Evolutionary conservation across 768 basidiomycete species (phyloP).

Genomic region (Mycena indigotica): DNA sequence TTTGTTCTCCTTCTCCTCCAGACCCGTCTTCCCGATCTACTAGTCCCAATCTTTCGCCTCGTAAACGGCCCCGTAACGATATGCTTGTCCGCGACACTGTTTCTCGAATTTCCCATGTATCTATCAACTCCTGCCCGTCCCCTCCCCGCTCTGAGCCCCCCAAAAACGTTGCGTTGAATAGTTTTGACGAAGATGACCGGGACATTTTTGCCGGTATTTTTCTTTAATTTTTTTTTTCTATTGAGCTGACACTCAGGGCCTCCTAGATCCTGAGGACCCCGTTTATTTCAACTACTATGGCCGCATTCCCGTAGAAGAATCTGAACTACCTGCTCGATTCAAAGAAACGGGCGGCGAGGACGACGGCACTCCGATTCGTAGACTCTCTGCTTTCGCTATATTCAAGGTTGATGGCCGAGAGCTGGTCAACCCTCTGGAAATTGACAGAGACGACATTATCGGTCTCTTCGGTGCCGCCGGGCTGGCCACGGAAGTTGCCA

Average conservation of each 20-base stretch:
- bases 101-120: conserved; percentile 7
- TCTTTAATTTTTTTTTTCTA: not conserved
- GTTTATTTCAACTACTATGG: not conserved
- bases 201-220: not conserved
- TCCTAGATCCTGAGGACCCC: not conserved
- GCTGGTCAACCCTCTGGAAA: not conserved
- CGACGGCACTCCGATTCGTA: conserved; percentile 55
- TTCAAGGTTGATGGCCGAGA: conserved; percentile 38
- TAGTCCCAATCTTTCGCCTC: conserved; percentile 12
- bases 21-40: not conserved
- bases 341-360: conserved; percentile 30
- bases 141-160: not conserved
- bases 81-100: conserved; percentile 3
- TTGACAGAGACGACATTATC: not conserved
- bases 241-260: not conserved
- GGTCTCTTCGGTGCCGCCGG: not conserved
- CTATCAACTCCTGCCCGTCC: not conserved
- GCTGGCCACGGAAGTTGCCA: conserved; percentile 9
- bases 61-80: conserved; percentile 1
- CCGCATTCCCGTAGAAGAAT: conserved; percentile 37
- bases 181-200: not conserved
- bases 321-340: conserved; percentile 28
- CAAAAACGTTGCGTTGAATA: not conserved
- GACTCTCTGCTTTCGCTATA: conserved; percentile 55
- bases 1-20: not conserved